phyloP scores from a whole-genome alignment of 2,329 filamentous ascomycete genomes.

The Claviceps africana region DNA sequence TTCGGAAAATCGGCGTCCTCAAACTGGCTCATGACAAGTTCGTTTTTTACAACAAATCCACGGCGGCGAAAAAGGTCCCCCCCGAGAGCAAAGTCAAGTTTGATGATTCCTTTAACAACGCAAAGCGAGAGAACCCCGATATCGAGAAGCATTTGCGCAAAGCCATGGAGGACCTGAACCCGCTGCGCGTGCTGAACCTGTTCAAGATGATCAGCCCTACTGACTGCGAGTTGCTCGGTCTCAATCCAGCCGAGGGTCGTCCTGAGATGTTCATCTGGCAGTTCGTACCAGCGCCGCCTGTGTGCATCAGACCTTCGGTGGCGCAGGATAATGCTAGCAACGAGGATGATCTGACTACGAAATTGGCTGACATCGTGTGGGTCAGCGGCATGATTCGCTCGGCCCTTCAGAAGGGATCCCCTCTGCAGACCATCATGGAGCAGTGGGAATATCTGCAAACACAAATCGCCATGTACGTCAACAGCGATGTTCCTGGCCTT shows the following conservation, averaged over 20 bases:
- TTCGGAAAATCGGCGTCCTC: constrained; percentile 82
- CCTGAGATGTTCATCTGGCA: constrained; percentile 98
- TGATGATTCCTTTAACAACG: constrained; percentile 70
- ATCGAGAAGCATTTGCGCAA: constrained; percentile 84
- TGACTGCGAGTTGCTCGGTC: constrained; percentile 82
- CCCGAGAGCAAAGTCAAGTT: constrained; percentile 74
- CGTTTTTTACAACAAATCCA: constrained; percentile 74
- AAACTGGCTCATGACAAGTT: constrained; percentile 95
- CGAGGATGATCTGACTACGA: constrained; percentile 92
- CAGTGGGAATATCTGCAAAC: constrained; percentile 96
- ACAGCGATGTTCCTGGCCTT: constrained; percentile 89
- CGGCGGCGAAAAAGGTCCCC: constrained; percentile 67
- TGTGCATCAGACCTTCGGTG: constrained; percentile 88
- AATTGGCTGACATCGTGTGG: constrained; percentile 91
- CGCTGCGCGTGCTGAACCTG: constrained; percentile 73
- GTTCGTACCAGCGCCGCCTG: constrained; percentile 82
- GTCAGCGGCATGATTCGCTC: constrained; percentile 79
- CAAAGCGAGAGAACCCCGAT: constrained; percentile 64
- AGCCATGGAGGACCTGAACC: constrained; percentile 87
- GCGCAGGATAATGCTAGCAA: constrained; percentile 86
- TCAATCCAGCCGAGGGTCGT: constrained; percentile 72
- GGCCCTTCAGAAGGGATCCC: constrained; percentile 68
- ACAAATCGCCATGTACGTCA: constrained; percentile 95
- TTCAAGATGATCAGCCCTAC: constrained; percentile 76
- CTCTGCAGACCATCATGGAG: constrained; percentile 84